Conservation (phyloP, 805 yeast genomes). For the Candida rishiriensis region DNA sequence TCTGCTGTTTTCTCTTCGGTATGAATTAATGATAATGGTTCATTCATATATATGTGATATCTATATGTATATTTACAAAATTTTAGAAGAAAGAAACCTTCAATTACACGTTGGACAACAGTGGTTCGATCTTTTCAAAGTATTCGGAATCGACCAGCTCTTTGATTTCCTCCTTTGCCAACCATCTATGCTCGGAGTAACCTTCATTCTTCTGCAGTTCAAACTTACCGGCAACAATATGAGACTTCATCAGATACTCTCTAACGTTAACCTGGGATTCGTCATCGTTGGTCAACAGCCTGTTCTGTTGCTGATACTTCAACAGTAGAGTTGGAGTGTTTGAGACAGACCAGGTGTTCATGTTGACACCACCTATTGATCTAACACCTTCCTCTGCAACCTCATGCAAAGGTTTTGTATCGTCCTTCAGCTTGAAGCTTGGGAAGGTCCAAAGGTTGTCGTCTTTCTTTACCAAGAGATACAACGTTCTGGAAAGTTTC, state of each 20-base stretch:
- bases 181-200: conserved; percentile 66
- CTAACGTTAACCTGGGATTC: conserved; percentile 29
- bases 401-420: conserved; percentile 53
- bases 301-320: conserved; percentile 33
- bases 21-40: too few relatives aligned
- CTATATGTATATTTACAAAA: too few relatives aligned
- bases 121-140: conserved; percentile 48
- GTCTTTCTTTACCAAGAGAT: conserved; percentile 55
- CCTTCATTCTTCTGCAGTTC: conserved; percentile 35
- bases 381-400: conserved; percentile 74
- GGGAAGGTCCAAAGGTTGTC: conserved; percentile 68
- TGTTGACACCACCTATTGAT: conserved; percentile 63
- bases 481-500: conserved; percentile 71
- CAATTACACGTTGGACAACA: conserved; percentile 29
- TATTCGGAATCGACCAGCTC: conserved; percentile 49
- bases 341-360: conserved; percentile 91
- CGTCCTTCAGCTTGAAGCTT: conserved; percentile 45
- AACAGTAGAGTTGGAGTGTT: conserved; percentile 76
- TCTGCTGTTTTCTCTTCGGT: too few relatives aligned
- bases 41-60: too few relatives aligned
- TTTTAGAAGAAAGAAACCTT: not conserved
- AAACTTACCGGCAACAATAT: conserved; percentile 81
- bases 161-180: conserved; percentile 72
- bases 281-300: conserved; percentile 17
- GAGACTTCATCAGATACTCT: conserved; percentile 81